Evolutionary conservation across 164 flowering plant genomes (phyloP).

Genomic region (Sextonia rubra): DNA sequence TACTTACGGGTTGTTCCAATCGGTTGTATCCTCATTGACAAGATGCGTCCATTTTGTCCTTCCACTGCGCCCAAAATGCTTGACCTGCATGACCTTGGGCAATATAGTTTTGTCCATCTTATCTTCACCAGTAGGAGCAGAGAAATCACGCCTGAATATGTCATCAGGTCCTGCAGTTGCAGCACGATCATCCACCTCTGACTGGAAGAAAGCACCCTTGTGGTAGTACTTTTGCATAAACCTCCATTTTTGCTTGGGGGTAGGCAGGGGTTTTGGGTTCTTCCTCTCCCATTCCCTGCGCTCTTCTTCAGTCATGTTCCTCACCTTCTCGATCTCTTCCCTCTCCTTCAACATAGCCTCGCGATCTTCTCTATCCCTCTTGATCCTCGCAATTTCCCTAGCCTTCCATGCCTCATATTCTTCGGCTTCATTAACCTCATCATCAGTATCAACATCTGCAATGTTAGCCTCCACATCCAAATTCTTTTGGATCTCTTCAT

Average conservation of each 20-base stretch:
- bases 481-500: conserved; percentile 65
- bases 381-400: conserved; percentile 86
- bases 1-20: conserved; percentile 90
- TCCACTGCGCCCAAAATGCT: conserved; percentile 97
- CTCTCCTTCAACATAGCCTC: conserved; percentile 78
- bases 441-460: conserved; percentile 86
- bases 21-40: conserved; percentile 94
- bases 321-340: conserved; percentile 86
- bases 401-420: conserved; percentile 90
- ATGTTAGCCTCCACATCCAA: conserved; percentile 56
- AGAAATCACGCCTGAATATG: conserved; percentile 71
- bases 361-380: conserved; percentile 80
- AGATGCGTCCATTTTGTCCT: conserved; percentile 97
- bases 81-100: conserved; percentile 95
- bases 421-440: conserved; percentile 88
- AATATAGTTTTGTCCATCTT: conserved; percentile 77
- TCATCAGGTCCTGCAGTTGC: conserved; percentile 48
- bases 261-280: conserved; percentile 62
- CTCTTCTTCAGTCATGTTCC: conserved; percentile 93
- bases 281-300: conserved; percentile 90
- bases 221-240: conserved; percentile 97
- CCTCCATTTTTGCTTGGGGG: conserved; percentile 76
- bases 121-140: conserved; percentile 91
- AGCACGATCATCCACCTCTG: conserved; percentile 46
- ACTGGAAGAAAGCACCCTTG: conserved; percentile 93